phyloP scores from a whole-genome alignment of 177 flowering plant genomes.

The Vitis hybrid region DNA sequence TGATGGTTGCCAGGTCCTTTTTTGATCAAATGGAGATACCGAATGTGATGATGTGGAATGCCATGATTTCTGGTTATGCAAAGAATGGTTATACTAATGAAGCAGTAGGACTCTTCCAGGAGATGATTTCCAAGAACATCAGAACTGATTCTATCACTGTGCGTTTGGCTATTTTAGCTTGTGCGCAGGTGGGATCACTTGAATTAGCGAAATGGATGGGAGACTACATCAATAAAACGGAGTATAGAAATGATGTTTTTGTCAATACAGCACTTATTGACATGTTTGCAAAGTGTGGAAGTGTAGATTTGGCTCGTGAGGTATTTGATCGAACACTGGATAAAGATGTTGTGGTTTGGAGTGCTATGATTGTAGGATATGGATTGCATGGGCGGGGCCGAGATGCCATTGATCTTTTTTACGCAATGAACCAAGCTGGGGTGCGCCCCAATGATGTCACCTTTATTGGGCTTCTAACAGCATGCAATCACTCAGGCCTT shows the following conservation, averaged over 20 bases:
- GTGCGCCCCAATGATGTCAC: conserved; percentile 48
- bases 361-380: conserved; percentile 61
- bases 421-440: conserved; percentile 33
- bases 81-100: conserved; percentile 45
- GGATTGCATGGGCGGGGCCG: conserved; percentile 52
- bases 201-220: conserved; percentile 40
- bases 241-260: conserved; percentile 29
- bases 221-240: conserved; percentile 22
- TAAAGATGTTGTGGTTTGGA: conserved; percentile 53
- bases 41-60: conserved; percentile 44
- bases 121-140: conserved; percentile 28
- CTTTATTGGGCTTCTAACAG: conserved; percentile 58
- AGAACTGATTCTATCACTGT: conserved; percentile 33
- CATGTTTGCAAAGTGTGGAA: conserved; percentile 63
- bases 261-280: conserved; percentile 49
- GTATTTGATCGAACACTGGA: conserved; percentile 38
- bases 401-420: conserved; percentile 46
- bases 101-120: conserved; percentile 39
- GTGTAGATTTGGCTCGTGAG: conserved; percentile 33
- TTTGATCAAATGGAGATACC: conserved; percentile 32
- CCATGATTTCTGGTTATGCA: conserved; percentile 55
- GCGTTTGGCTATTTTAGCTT: conserved; percentile 34
- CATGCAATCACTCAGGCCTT: conserved; percentile 64
- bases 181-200: conserved; percentile 41
- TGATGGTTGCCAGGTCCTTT: conserved; percentile 32